phyloP scores from a whole-genome alignment of 75 land plant genomes.

The Azolla pinnata region DNA sequence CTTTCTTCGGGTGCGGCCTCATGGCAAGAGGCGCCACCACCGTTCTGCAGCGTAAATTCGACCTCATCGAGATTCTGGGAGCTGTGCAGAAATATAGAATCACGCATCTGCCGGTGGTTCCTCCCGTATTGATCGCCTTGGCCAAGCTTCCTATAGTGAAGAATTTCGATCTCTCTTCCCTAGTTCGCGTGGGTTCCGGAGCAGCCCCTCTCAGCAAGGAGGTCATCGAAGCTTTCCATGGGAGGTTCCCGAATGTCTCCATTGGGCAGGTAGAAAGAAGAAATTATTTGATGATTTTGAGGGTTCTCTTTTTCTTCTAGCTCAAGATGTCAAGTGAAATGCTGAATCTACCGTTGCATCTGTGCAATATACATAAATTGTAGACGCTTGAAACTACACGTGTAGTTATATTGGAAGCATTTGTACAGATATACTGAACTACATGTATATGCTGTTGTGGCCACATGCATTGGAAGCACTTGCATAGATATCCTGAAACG shows the following conservation, averaged over 20 bases:
- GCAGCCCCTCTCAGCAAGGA: constrained; percentile 83
- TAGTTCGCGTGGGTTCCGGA: constrained; percentile 42
- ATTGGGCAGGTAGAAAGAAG: constrained; percentile 34
- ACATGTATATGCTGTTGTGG: no score
- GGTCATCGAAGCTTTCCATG: constrained; percentile 47
- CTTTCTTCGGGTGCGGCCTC: constrained; percentile 29
- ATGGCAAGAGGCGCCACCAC: constrained; percentile 48
- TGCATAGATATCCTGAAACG: no score
- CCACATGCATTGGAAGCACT: no score
- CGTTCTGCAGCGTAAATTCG: constrained; percentile 53
- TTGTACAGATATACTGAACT: no score
- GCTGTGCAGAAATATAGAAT: constrained; percentile 44
- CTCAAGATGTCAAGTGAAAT: no score
- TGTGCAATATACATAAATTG: no score
- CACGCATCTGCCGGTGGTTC: constrained; percentile 52
- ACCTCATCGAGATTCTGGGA: constrained; percentile 31
- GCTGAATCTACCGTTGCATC: no score
- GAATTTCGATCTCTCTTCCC: constrained; percentile 51
- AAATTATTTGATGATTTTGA: no score
- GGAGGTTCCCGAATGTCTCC: constrained; percentile 33
- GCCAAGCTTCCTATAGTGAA: constrained; percentile 44
- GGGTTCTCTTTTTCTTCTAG: no score
- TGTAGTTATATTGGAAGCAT: no score
- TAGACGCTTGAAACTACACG: no score
- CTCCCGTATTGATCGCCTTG: constrained; percentile 53